Evolutionary conservation across 768 basidiomycete species (phyloP), one percentile per base, ranked within the genome.

Genomic region (Lactarius sp.): DNA sequence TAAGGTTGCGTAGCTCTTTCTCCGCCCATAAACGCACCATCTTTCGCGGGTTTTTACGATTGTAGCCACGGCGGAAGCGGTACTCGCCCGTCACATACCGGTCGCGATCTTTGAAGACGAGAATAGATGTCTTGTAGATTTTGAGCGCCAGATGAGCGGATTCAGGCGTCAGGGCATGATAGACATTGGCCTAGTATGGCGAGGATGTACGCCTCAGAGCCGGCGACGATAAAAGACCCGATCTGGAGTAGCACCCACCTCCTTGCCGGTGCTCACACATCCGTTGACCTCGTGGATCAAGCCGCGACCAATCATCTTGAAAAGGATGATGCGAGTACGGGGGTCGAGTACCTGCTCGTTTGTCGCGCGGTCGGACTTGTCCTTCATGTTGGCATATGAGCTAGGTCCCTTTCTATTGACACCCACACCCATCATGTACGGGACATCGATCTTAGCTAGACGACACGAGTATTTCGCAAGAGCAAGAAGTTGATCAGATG

Each of bases 11-110:
- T 88, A 98, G 90, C 75, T 99, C 97, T 77, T 99, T 99, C 75
- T 99, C 97, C 2, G 97, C 97, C 97, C 97, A 99, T 3, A 98
- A 75, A 16, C 94, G 83, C 20, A 99, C 95, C 96, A 99, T 98
- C 77, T 99, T 99, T 33, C 97, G 85, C 16, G 97, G 96, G 72
- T 98, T 99, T 65, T 83, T 86, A 61, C 88, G 87, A 71, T 79
- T 78, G 75, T 93, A 93, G 31, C 95, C 95, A 60, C 87, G 83
- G 53, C 92, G 82, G 78, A 98, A 98, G n/a, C 97, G 87, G 73
- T 90, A 87, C 74, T 98, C 96, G 56, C 97, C 97, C 0, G 90
- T 86, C 46, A 98, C 94, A 74, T 99, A 99, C 62, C 90, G 88
- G 70, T 95, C 92, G n/a, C 97, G 85, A 68, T 98, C 93, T 74